phyloP scores from a whole-genome alignment of 2,329 filamentous ascomycete genomes.

The Emergomyces pasteurianus region DNA sequence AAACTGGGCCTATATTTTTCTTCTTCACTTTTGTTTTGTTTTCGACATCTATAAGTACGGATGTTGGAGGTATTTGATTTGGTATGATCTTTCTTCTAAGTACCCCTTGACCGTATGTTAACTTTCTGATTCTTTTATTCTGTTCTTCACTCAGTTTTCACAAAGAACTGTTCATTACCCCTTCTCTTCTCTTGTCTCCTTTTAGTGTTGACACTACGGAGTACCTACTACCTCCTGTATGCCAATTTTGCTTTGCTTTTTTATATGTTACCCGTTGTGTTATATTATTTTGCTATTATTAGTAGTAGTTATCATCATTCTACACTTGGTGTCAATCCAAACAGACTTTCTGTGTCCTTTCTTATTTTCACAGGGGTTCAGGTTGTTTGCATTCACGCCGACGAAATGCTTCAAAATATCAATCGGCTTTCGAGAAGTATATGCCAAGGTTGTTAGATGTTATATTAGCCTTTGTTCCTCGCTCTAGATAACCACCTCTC shows the following conservation, averaged over 20 bases:
- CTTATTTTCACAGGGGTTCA: too few relatives aligned
- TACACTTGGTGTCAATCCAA: background rate
- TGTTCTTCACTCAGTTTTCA: conserved; percentile 4
- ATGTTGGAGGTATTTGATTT: background rate
- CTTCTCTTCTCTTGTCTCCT: background rate
- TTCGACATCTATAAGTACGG: background rate
- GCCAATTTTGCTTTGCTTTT: background rate
- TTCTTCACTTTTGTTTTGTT: background rate
- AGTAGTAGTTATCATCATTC: background rate
- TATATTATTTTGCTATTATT: background rate
- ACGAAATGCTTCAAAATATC: too few relatives aligned
- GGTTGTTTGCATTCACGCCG: too few relatives aligned
- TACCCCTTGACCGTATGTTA: background rate
- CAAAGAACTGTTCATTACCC: background rate
- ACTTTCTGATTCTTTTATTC: background rate
- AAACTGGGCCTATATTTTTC: background rate
- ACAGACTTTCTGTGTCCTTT: background rate
- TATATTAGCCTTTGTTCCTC: too few relatives aligned
- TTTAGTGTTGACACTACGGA: background rate
- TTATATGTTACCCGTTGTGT: too few relatives aligned
- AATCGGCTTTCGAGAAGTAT: too few relatives aligned
- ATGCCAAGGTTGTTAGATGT: too few relatives aligned
- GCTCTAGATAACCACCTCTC: too few relatives aligned
- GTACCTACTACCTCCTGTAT: too few relatives aligned
- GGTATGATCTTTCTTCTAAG: background rate